A percentile compares a stretch with the other conserved stretches of the same genome.
These are phyloP conservation scores for Fusarium setosum DNA, from an alignment of 2,329 filamentous ascomycete genomes.

Conservation along the genomic window DNA sequence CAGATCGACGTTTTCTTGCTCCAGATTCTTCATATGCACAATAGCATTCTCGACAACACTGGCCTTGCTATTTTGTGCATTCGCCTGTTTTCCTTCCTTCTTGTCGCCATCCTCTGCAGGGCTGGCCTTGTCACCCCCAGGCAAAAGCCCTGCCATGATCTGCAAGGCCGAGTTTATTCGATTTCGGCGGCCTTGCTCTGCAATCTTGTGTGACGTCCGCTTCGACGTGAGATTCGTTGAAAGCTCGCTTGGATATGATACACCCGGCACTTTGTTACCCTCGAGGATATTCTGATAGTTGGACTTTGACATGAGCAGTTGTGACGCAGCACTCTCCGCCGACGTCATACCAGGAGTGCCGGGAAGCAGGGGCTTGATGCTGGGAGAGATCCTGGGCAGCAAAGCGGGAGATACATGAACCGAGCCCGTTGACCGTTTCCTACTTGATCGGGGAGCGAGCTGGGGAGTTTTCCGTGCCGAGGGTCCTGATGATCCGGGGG, in stretches of 20 bases:
- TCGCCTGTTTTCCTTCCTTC: conserved; percentile 59
- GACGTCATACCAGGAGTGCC: conserved; percentile 61
- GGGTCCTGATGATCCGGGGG: conserved; percentile 59
- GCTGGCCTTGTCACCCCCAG: conserved; percentile 61
- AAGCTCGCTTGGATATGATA: conserved; percentile 89
- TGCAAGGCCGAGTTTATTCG: conserved; percentile 94
- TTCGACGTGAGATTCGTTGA: conserved; percentile 96
- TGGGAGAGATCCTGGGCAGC: conserved; percentile 90
- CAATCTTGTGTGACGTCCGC: conserved; percentile 96
- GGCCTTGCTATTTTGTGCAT: conserved; percentile 86
- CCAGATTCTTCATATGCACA: conserved; percentile 89
- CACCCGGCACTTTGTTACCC: conserved; percentile 88
- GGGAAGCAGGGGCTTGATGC: conserved; percentile 90
- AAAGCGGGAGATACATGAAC: conserved; percentile 88
- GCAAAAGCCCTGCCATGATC: conserved; percentile 90
- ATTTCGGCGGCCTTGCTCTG: conserved; percentile 94
- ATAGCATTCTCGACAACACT: conserved; percentile 98
- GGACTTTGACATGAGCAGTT: conserved; percentile 90
- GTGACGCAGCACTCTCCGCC: conserved; percentile 71
- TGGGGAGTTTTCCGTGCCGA: conserved; percentile 66
- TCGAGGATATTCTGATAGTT: conserved; percentile 99
- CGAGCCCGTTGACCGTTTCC: conserved; percentile 80
- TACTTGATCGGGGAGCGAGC: conserved; percentile 66
- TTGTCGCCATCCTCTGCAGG: conserved; percentile 58
- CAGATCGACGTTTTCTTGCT: conserved; percentile 76